Conservation (phyloP, 495 filamentous ascomycete genomes). For the Penicillium coprophilum region DNA sequence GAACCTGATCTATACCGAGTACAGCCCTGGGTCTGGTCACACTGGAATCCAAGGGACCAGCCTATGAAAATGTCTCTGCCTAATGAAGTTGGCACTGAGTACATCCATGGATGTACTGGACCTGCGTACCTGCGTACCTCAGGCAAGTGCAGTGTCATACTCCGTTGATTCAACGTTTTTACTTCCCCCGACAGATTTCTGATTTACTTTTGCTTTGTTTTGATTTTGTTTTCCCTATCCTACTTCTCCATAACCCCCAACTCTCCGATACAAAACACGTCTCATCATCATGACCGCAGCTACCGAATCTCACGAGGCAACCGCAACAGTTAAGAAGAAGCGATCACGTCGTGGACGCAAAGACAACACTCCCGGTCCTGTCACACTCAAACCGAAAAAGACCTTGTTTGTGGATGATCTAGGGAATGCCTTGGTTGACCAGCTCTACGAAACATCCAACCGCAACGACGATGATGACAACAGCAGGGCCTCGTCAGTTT, state of each 20-base stretch:
- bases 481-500: constrained; percentile 4
- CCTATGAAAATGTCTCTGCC: constrained; percentile 2
- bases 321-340: constrained; percentile 18
- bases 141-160: constrained; percentile 1
- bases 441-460: constrained; percentile 17
- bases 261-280: neutral
- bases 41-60: neutral
- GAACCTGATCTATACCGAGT: neutral
- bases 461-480: constrained; percentile 1
- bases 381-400: constrained; percentile 17
- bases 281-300: neutral
- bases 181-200: neutral
- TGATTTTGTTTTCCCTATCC: neutral
- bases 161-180: neutral
- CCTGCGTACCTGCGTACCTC: neutral
- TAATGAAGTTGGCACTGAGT: neutral
- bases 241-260: neutral
- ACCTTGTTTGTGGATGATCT: constrained; percentile 24
- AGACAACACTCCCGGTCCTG: constrained; percentile 5
- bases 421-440: constrained; percentile 23
- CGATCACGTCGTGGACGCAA: constrained; percentile 16
- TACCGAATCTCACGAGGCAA: neutral
- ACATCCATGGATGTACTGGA: too few species aligned
- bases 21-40: neutral
- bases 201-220: neutral